Evolutionary conservation across 179 eudicot genomes (phyloP), one percentile per base, ranked within the genome.

Genomic region (Corrigiola litoralis): DNA sequence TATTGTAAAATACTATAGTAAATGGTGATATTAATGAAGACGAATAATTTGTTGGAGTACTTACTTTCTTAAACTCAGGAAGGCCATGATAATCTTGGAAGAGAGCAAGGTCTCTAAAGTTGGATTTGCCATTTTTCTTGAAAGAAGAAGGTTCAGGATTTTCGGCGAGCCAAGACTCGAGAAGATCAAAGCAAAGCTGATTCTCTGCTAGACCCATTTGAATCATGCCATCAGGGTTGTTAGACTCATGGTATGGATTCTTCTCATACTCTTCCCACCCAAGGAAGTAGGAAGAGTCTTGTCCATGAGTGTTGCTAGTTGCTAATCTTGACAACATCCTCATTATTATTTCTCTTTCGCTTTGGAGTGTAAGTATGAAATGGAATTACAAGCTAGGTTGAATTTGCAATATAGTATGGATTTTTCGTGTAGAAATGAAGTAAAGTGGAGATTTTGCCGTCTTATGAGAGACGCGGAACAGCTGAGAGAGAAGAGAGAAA

Each of bases 161-260:
- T 18, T 76, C 37, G 0, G 56, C 78, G 1, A 94, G 62, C 99
- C 99, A 94, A 0, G 84, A 70, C 65, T 94, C 97, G 4, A 94
- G 69, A n/a, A 87, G 80, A 77, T 94, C 97, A 20, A 94, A 94
- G 0, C 89, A 94, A 25, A 94, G 85, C 83, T 89, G 98, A 64
- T 94, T 94, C 53, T 94, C 99, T 1, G 99, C 97, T 0, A 94
- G 87, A 0, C 99, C 99, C 99, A 94, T 94, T 73, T 94, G 99
- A 48, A 94, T 94, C 68, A 94, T 94, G 17, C 99, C 99, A 0
- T 71, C 65, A 0, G 91, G 91, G 71, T 94, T 94, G 0, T 18
- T 27, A 17, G 68, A 33, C 24, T 81, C 86, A 51, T 90, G 67
- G 64, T 81, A 88, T 0, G 96, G 99, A 52, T 86, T 90, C 58